Evolutionary conservation across 768 basidiomycete species (phyloP), one percentile per base, ranked within the genome.

Genomic region (Dioszegia aurantiaca): DNA sequence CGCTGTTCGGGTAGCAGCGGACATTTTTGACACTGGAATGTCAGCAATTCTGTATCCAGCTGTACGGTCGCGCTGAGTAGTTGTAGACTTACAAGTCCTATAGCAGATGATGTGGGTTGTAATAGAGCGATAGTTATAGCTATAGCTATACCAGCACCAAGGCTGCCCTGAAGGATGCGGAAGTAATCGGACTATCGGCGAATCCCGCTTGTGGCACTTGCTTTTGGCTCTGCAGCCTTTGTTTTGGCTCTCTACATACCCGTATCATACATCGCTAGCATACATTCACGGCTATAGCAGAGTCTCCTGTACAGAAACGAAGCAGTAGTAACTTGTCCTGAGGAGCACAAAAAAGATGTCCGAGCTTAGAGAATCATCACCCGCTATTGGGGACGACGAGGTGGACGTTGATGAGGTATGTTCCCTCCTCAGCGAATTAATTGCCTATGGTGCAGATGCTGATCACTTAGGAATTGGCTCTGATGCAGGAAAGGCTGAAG

Each of bases 401-500:
- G 64, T 62, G n/a, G 64, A 70, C 47, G 74, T 71, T 3, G 74
- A 75, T 42, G 68, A 67, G 62, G 71, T 68, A 42, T 48, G 70
- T 11, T 30, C 10, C 51, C 54, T 44, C 27, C 23, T 19, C 21
- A 33, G 17, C 26, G 24, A 36, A 40, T 44, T 14, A 30, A 12
- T 8, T 4, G 41, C 31, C 2, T 4, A 45, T 23, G 33, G 27
- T 21, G 31, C 11, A 28, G n/a, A n/a, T n/a, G n/a, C n/a, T n/a
- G n/a, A n/a, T n/a, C n/a, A n/a, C n/a, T n/a, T n/a, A 77, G 76
- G 77, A 78, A 55, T 63, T 78, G 24, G 62, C 64, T 30, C 60
- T 67, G 46, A 74, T 78, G 73, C 76, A 78, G 59, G 70, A 68
- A 49, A 58, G 74, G 30, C 59, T 76, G 44, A 71, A 71, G 42